Evolutionary conservation across 2,329 filamentous ascomycete genomes (phyloP), one percentile per base, ranked within the genome.

Genomic region (Aspergillus piperis): DNA sequence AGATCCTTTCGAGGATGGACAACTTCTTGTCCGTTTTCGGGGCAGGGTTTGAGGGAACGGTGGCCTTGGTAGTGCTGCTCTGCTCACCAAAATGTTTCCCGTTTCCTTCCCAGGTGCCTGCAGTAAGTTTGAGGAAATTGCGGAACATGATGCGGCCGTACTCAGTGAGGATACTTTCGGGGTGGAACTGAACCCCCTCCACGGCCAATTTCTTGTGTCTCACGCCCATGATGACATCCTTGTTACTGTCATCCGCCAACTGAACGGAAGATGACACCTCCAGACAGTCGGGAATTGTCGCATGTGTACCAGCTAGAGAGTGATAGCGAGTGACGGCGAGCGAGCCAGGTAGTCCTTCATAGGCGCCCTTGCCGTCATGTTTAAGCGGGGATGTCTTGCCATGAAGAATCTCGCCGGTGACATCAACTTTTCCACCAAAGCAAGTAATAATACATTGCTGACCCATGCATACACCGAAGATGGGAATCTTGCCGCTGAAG

Each of bases 391-490:
- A 98, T 6, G 95, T 99, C 81, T 99, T 99, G 69, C 95, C 95
- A 72, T 99, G 95, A 57, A 99, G 82, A 71, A 97, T 97, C 79
- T 99, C 95, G 25, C 95, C 95, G 8, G 95, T 96, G 61, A 92
- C 94, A 73, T 89, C 89, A 53, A 99, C 95, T 54, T 90, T 88
- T 62, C 95, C 95, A 51, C 95, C 95, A 71, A 96, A 98, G 32
- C 92, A 88, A 57, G 95, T 90, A 73, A 96, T 94, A 66, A 99
- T 98, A 78, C 95, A 99, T 82, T 99, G 95, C 88, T 97, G 89
- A 68, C 95, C 95, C 94, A 99, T 98, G 74, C 95, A 99, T 30
- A 99, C 95, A n/a, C 95, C 95, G 55, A 99, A 86, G 13, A 99
- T 87, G 10, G 95, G 95, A 52, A 99, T 91, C 79, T 96, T 98